Evolutionary conservation across 2,329 filamentous ascomycete genomes (phyloP).

Genomic region (Claviceps capensis): DNA sequence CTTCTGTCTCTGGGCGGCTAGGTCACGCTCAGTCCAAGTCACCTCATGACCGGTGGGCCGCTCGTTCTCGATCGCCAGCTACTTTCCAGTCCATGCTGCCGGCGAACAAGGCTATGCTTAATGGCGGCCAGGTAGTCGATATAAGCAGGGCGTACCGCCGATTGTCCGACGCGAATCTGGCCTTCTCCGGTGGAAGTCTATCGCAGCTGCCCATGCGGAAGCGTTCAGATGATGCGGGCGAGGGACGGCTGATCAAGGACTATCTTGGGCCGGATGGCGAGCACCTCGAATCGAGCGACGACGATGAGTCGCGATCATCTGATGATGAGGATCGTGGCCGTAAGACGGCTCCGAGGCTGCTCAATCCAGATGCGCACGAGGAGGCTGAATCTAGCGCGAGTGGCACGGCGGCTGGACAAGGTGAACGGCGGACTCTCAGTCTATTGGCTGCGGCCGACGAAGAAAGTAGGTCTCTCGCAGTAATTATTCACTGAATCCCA

Average conservation of each 20-base stretch:
- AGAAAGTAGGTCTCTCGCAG: slow-evolving; percentile 46
- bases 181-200: slow-evolving; percentile 48
- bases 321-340: slow-evolving; percentile 57
- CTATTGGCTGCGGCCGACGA: slow-evolving; percentile 63
- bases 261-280: slow-evolving; percentile 53
- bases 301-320: slow-evolving; percentile 48
- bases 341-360: slow-evolving; percentile 36
- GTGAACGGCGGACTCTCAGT: slow-evolving; percentile 37
- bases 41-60: slow-evolving; percentile 33
- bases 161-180: slow-evolving; percentile 57
- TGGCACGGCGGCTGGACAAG: slow-evolving; percentile 18
- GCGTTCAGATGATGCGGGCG: slow-evolving; percentile 24
- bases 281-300: slow-evolving; percentile 55
- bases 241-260: slow-evolving; percentile 53
- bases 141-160: slow-evolving; percentile 56
- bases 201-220: slow-evolving; percentile 47
- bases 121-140: slow-evolving; percentile 50
- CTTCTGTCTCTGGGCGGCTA: slow-evolving; percentile 22
- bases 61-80: slow-evolving; percentile 24
- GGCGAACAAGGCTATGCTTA: slow-evolving; percentile 33
- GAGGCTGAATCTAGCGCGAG: slow-evolving; percentile 21
- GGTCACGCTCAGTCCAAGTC: slow-evolving; percentile 35
- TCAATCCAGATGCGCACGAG: slow-evolving; percentile 26
- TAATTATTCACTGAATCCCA: too few species aligned
- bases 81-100: slow-evolving; percentile 14